A percentile compares a stretch with the other conserved stretches of the same genome.
These are phyloP conservation scores for Fraxinus angustifolia DNA, from an alignment of 305 asterid species.

Conservation along the genomic window DNA sequence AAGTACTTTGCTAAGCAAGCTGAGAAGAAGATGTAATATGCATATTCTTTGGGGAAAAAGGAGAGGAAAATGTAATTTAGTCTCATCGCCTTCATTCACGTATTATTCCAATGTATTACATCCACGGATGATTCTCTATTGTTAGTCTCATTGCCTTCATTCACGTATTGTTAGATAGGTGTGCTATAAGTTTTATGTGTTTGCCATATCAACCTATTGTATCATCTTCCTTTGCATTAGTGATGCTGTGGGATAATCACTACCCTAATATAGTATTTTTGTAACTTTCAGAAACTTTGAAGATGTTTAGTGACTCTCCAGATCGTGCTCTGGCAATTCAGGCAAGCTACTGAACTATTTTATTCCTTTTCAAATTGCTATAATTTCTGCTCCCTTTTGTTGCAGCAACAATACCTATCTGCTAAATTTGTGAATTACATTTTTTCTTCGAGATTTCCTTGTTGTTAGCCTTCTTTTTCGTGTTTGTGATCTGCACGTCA, in stretches of 20 bases:
- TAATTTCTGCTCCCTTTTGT: neutral
- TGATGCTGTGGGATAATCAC: neutral
- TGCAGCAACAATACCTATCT: neutral
- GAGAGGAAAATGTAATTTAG: neutral
- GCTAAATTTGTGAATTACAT: neutral
- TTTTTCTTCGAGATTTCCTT: neutral
- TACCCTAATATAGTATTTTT: neutral
- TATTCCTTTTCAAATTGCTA: neutral
- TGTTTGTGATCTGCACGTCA: neutral
- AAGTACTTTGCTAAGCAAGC: no score
- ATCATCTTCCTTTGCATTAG: neutral
- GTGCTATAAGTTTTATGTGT: no score
- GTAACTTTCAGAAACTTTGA: constrained; percentile 36
- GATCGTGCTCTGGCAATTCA: constrained; percentile 1
- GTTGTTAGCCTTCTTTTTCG: neutral
- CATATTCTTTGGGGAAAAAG: neutral
- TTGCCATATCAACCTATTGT: neutral
- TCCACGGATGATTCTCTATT: no score
- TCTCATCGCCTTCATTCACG: neutral
- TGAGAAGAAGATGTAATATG: neutral
- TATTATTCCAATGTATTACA: neutral
- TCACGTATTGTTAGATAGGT: no score
- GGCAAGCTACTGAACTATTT: constrained; percentile 8
- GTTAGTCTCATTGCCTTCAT: no score
- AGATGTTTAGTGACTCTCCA: constrained; percentile 25